Conservation (phyloP, 495 filamentous ascomycete species). For the Tuber brumale region DNA sequence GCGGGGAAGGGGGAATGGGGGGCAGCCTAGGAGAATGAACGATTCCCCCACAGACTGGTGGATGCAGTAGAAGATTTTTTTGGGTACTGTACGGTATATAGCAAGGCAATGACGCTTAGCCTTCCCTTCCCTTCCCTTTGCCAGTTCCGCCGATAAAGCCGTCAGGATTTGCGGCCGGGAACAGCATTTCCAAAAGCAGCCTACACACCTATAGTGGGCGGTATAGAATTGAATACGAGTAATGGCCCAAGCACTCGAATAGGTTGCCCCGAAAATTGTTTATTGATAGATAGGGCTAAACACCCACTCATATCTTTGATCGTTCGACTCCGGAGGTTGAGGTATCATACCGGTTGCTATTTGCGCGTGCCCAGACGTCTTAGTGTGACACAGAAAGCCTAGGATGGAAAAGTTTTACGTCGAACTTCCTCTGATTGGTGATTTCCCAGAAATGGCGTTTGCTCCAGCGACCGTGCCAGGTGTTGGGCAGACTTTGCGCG, state of each 20-base stretch:
- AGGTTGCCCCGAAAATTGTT: neutral
- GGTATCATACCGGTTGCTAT: neutral
- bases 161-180: neutral
- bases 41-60: neutral
- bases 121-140: neutral
- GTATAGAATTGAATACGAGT: neutral
- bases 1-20: neutral
- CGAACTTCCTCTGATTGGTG: too few relatives aligned
- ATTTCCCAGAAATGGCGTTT: too few relatives aligned
- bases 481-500: too few relatives aligned
- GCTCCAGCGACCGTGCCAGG: too few relatives aligned
- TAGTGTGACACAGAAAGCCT: neutral
- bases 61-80: neutral
- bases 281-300: neutral
- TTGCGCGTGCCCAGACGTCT: neutral
- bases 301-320: neutral
- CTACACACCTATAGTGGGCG: neutral
- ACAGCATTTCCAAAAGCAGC: neutral
- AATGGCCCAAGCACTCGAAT: neutral
- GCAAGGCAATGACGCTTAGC: neutral
- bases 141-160: neutral
- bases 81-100: neutral
- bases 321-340: neutral
- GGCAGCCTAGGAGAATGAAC: neutral
- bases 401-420: neutral